Percentiles rank a stretch among this genome's conserved stretches.
Conservation (phyloP, 495 filamentous ascomycete species). For the Tricharina praecox region DNA sequence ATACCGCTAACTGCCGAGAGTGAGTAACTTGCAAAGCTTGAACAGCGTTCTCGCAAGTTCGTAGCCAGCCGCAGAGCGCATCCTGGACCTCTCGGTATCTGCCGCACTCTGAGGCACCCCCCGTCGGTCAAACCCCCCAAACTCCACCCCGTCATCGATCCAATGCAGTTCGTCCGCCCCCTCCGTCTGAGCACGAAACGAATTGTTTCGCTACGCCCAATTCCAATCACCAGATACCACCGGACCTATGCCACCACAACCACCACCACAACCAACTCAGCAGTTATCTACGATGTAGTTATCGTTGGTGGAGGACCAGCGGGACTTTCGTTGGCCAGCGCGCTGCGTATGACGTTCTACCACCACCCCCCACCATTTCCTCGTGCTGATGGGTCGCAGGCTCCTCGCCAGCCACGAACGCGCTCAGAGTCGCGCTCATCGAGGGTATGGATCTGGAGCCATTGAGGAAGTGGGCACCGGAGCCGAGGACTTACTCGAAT, state of each 20-base stretch:
- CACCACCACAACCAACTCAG: not conserved
- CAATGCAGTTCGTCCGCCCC: not conserved
- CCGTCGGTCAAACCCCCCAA: too few relatives aligned
- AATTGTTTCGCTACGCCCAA: not conserved
- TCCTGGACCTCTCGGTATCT: too few relatives aligned
- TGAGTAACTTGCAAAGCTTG: too few relatives aligned
- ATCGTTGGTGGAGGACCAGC: conserved; percentile 95
- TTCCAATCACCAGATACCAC: not conserved
- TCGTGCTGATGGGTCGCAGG: conserved; percentile 26
- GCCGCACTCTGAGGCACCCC: too few relatives aligned
- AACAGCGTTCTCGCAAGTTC: too few relatives aligned
- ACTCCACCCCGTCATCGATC: too few relatives aligned
- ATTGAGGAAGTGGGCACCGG: conserved; percentile 45
- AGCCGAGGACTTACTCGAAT: conserved; percentile 63
- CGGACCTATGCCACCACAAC: conserved; percentile 10
- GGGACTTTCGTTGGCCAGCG: conserved; percentile 71
- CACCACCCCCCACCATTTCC: not conserved
- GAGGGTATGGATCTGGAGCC: conserved; percentile 70
- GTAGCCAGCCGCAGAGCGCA: too few relatives aligned
- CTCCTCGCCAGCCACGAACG: conserved; percentile 53
- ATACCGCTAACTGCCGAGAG: too few relatives aligned
- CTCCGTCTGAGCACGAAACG: not conserved
- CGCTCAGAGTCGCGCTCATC: conserved; percentile 71
- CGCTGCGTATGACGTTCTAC: conserved; percentile 50
- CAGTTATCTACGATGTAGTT: conserved; percentile 70